Percentiles rank a stretch among this genome's conserved stretches.
Conservation (phyloP, 768 basidiomycete species). For the Phaeotremella fagi region DNA sequence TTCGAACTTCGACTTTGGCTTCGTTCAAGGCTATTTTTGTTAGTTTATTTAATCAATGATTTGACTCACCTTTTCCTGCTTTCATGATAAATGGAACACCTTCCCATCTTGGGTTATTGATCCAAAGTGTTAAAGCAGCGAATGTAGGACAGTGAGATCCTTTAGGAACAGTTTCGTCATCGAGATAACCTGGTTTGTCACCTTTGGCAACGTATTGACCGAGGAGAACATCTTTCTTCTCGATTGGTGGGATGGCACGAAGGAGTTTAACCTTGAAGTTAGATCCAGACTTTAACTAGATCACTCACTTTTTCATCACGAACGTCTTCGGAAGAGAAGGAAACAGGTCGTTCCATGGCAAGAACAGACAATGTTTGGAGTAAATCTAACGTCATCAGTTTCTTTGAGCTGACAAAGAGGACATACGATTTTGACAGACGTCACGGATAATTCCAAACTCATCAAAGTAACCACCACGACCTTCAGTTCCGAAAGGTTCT, state of each 20-base stretch:
- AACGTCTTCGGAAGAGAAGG: conserved; percentile 94
- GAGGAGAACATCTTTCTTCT: conserved; percentile 71
- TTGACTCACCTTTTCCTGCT: conserved; percentile 84
- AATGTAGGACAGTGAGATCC: conserved; percentile 90
- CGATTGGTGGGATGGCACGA: conserved; percentile 79
- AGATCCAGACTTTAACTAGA: not conserved
- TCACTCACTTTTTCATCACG: conserved; percentile 87
- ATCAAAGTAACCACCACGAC: conserved; percentile 99
- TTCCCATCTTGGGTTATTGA: conserved; percentile 96
- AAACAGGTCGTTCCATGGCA: conserved; percentile 97
- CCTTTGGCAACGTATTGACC: conserved; percentile 82
- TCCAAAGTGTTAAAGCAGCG: conserved; percentile 81
- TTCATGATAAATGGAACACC: conserved; percentile 98
- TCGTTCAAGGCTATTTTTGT: conserved; percentile 75
- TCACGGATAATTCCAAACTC: conserved; percentile 99
- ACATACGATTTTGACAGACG: conserved; percentile 93
- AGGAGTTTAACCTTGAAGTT: conserved; percentile 84
- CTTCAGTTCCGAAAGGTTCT: conserved; percentile 98
- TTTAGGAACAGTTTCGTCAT: conserved; percentile 90
- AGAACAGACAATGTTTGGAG: conserved; percentile 90
- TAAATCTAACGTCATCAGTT: conserved; percentile 60
- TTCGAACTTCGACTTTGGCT: conserved; percentile 94
- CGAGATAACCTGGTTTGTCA: conserved; percentile 93
- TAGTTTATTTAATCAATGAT: not conserved
- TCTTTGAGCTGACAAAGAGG: not conserved